These are phyloP conservation scores for Chenopodium quinoa DNA, from an alignment of 148 eudicot species.

Conservation along the genomic window DNA sequence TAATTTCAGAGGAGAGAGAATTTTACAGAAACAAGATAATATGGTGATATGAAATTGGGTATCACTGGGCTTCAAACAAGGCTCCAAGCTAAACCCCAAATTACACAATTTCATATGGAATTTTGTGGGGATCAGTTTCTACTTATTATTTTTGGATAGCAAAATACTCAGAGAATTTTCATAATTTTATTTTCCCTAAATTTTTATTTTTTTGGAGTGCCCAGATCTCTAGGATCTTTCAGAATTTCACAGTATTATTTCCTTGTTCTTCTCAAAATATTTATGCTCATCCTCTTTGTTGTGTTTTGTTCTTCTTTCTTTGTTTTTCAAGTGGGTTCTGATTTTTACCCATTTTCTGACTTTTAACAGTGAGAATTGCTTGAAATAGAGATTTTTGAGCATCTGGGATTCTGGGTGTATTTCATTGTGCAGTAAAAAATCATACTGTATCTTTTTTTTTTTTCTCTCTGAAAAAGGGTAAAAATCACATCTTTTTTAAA, in stretches of 20 bases:
- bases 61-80: constrained; percentile 13
- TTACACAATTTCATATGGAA: constrained; percentile 30
- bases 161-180: constrained; percentile 30
- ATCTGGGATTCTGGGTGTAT: background rate
- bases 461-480: background rate
- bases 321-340: constrained; percentile 5
- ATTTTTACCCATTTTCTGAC: constrained; percentile 22
- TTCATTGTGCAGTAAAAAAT: background rate
- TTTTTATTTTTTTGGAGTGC: constrained; percentile 10
- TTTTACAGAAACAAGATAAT: background rate
- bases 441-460: background rate
- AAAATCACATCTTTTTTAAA: background rate
- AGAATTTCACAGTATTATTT: constrained; percentile 40
- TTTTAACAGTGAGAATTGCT: background rate
- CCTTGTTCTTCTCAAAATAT: constrained; percentile 22
- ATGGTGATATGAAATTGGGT: constrained; percentile 10
- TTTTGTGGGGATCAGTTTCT: constrained; percentile 46
- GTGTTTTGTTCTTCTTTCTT: constrained; percentile 20
- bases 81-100: constrained; percentile 30
- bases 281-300: constrained; percentile 29
- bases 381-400: background rate
- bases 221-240: constrained; percentile 49
- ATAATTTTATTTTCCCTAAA: background rate
- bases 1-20: background rate
- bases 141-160: constrained; percentile 14